These are phyloP conservation scores for Backusella psychrophila DNA, from an alignment of 192 early-diverging fungal species.

Conservation along the genomic window DNA sequence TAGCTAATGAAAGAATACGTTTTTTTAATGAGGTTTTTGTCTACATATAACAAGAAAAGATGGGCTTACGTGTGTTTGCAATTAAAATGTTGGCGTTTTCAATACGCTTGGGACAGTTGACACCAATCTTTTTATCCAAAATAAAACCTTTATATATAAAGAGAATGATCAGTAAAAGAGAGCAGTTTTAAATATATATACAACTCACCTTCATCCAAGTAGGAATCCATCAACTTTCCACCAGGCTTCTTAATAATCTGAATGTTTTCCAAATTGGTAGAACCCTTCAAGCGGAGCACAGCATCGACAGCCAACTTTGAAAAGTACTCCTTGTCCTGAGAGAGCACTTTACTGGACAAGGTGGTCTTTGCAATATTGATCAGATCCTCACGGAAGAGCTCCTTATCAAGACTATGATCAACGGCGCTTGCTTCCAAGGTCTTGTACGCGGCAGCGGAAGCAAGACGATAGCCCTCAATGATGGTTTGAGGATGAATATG, in stretches of 20 bases:
- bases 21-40: too few species aligned
- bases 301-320: constrained; percentile 95
- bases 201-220: constrained; percentile 95
- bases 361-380: constrained; percentile 98
- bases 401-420: constrained; percentile 73
- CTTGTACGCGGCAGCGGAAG: constrained; percentile 76
- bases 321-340: constrained; percentile 96
- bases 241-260: constrained; percentile 99
- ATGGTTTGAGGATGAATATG: constrained; percentile 98
- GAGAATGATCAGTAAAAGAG: not conserved
- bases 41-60: too few species aligned
- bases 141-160: constrained; percentile 74
- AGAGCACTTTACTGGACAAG: constrained; percentile 93
- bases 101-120: constrained; percentile 95
- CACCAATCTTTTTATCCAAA: constrained; percentile 98
- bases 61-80: constrained; percentile 97
- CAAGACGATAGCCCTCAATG: constrained; percentile 93
- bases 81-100: constrained; percentile 96
- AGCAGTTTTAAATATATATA: too few species aligned
- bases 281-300: constrained; percentile 85
- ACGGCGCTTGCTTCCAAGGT: constrained; percentile 79
- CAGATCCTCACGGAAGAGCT: constrained; percentile 82
- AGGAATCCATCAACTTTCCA: constrained; percentile 92
- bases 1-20: too few species aligned
- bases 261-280: constrained; percentile 95